Percentiles rank a stretch among this genome's conserved stretches.
phyloP scores from a whole-genome alignment of 2,329 filamentous ascomycete species.

The Cladosporium sp. region DNA sequence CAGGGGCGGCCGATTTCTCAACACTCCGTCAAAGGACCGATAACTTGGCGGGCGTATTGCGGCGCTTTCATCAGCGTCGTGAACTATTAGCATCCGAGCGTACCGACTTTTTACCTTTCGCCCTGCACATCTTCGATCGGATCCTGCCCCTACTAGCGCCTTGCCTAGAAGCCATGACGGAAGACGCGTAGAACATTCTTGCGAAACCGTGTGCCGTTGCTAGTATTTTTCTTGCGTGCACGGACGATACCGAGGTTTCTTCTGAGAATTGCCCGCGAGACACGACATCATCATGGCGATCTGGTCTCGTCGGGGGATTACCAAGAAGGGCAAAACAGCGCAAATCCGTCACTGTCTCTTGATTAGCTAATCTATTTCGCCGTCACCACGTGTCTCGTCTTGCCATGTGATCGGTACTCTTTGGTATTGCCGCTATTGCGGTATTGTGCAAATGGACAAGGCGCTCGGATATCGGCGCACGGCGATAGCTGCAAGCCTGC shows the following conservation, averaged over 20 bases:
- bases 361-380: background rate
- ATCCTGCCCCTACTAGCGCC: background rate
- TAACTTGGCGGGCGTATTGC: constrained; percentile 17
- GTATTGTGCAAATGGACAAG: background rate
- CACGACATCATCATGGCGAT: background rate
- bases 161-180: constrained; percentile 15
- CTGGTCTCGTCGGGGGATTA: background rate
- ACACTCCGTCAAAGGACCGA: constrained; percentile 21
- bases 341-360: background rate
- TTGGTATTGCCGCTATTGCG: background rate
- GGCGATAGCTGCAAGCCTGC: background rate
- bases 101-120: constrained; percentile 20
- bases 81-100: constrained; percentile 16
- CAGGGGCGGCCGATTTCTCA: constrained; percentile 12
- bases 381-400: constrained; percentile 8
- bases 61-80: constrained; percentile 11
- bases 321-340: background rate
- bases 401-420: background rate
- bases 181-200: constrained; percentile 18
- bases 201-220: constrained; percentile 3
- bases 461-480: constrained; percentile 15
- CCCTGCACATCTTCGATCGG: constrained; percentile 11
- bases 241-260: background rate
- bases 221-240: background rate
- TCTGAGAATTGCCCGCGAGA: too few species aligned